Percentiles rank a stretch among this genome's conserved stretches.
These are phyloP conservation scores for Saprolegnia diclina DNA, from an alignment of 352 stramenopile species.

Conservation along the genomic window DNA sequence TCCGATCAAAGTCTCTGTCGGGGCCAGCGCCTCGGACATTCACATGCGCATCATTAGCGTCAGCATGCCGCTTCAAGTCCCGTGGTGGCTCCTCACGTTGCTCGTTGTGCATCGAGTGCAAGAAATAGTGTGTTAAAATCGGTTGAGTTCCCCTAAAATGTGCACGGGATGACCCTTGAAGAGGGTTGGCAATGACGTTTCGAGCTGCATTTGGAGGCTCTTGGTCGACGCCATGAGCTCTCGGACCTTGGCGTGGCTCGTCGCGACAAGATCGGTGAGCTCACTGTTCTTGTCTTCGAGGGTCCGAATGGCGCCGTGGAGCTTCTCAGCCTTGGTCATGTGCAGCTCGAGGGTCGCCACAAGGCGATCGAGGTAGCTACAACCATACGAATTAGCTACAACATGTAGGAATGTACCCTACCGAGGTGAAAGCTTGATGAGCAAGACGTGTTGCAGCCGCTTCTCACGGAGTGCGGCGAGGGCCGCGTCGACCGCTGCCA, in stretches of 20 bases:
- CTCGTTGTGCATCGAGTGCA: no score
- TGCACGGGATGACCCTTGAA: conserved; percentile 79
- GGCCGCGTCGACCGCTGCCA: conserved; percentile 38
- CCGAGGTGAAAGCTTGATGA: conserved; percentile 60
- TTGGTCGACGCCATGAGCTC: conserved; percentile 46
- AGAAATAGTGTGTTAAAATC: background rate
- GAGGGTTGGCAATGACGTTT: conserved; percentile 47
- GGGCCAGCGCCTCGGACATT: background rate
- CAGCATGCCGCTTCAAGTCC: no score
- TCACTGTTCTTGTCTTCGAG: conserved; percentile 74
- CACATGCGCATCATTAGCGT: conserved; percentile 1
- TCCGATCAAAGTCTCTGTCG: background rate
- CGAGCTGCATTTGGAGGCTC: conserved; percentile 61
- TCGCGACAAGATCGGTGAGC: conserved; percentile 50
- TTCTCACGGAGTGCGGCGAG: conserved; percentile 54
- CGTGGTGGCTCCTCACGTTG: no score
- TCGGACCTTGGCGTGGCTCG: conserved; percentile 52
- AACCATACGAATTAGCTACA: background rate
- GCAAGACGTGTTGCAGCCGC: conserved; percentile 62
- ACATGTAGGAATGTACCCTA: background rate
- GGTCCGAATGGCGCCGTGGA: conserved; percentile 46
- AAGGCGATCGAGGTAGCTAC: conserved; percentile 60
- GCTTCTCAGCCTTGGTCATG: conserved; percentile 68
- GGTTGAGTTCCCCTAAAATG: conserved; percentile 77
- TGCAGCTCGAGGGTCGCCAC: conserved; percentile 64